phyloP scores from a whole-genome alignment of 2,329 filamentous ascomycete genomes.

The Penicillium sp. region DNA sequence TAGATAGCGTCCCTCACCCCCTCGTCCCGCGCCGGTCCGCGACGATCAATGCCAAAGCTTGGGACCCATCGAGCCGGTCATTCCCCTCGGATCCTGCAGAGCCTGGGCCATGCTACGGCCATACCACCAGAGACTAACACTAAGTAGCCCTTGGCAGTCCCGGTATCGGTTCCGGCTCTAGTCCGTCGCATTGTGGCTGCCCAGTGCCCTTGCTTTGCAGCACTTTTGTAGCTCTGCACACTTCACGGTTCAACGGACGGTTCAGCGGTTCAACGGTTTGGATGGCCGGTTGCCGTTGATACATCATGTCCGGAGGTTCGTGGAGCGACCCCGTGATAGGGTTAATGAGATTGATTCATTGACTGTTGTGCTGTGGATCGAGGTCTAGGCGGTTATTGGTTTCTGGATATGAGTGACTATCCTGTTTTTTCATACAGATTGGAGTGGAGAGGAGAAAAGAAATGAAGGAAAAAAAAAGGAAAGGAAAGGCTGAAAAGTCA shows the following conservation, averaged over 20 bases:
- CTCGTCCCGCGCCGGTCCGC: constrained; percentile 3
- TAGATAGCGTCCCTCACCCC: neutral
- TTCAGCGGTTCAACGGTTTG: constrained; percentile 1
- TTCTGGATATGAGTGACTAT: neutral
- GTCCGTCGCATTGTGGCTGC: neutral
- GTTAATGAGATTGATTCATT: neutral
- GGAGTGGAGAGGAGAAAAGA: neutral
- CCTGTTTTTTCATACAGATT: neutral
- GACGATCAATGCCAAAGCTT: constrained; percentile 7
- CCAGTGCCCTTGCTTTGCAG: constrained; percentile 3
- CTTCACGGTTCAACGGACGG: constrained; percentile 2
- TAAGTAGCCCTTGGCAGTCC: neutral
- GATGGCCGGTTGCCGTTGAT: constrained; percentile 7
- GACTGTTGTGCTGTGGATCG: neutral
- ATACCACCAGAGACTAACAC: neutral
- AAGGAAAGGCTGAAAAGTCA: neutral
- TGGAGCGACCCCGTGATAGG: neutral
- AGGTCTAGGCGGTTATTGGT: neutral
- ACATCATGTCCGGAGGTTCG: constrained; percentile 7
- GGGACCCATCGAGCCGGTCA: constrained; percentile 3
- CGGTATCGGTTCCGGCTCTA: neutral
- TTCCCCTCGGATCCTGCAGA: neutral
- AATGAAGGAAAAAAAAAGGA: neutral
- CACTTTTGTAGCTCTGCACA: neutral
- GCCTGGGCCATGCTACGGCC: neutral